Percentiles rank a stretch among this genome's conserved stretches.
phyloP scores from a whole-genome alignment of 345 rosid species.

The Eucalyptus polybractea region DNA sequence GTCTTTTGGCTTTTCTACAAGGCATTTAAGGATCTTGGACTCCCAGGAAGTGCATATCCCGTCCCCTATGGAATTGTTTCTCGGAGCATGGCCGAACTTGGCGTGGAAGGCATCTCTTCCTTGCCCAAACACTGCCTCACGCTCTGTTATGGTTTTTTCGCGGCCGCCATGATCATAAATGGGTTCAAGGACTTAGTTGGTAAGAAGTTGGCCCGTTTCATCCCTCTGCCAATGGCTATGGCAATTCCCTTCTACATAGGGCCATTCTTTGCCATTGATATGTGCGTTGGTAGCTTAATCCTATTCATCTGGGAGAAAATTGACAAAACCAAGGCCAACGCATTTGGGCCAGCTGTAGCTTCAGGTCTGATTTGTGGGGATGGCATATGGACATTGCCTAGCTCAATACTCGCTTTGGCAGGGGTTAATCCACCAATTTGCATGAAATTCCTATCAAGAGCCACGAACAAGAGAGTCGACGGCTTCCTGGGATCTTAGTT shows the following conservation, averaged over 20 bases:
- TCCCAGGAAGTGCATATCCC: not conserved
- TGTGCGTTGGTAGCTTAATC: constrained; percentile 26
- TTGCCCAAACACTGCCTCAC: constrained; percentile 2
- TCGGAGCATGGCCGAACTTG: constrained; percentile 3
- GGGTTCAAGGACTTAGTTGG: not conserved
- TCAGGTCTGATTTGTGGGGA: constrained; percentile 36
- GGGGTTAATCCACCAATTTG: constrained; percentile 31
- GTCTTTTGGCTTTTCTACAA: constrained; percentile 18
- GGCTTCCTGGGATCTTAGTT: not conserved
- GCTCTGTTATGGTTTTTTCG: constrained; percentile 26
- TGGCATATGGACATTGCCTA: constrained; percentile 17
- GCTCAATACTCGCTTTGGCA: constrained; percentile 16
- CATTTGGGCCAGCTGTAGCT: constrained; percentile 16
- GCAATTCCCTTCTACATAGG: constrained; percentile 29
- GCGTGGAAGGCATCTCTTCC: constrained; percentile 1
- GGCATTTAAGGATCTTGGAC: constrained; percentile 4
- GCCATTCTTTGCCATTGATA: constrained; percentile 26
- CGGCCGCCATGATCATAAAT: constrained; percentile 10
- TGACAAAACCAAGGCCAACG: constrained; percentile 7
- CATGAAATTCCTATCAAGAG: constrained; percentile 20
- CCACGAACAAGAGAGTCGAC: not conserved
- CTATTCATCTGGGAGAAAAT: constrained; percentile 15
- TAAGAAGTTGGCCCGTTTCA: not conserved
- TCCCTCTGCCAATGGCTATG: constrained; percentile 38
- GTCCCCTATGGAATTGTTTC: not conserved